Evolutionary conservation across 192 early-diverging fungal species (phyloP).

Genomic region (Phycomyces blakesleeanus): DNA sequence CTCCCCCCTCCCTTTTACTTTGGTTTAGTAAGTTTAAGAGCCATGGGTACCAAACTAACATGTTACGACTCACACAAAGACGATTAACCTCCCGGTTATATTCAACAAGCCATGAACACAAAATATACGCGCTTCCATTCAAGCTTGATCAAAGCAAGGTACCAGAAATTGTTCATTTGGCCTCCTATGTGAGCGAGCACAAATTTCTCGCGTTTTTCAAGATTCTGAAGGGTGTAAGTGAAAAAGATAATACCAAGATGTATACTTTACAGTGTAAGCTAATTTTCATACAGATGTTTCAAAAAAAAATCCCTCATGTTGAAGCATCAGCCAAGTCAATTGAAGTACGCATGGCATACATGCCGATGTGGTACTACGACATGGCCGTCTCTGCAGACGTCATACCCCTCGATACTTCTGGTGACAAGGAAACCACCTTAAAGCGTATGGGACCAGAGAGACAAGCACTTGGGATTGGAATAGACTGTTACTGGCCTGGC

Average conservation of each 20-base stretch:
- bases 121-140: constrained; percentile 34
- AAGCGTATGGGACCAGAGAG: not conserved
- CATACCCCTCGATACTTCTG: not conserved
- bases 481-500: constrained; percentile 33
- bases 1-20: no score
- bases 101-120: constrained; percentile 9
- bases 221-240: constrained; percentile 27
- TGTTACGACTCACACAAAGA: no score
- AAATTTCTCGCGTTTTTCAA: constrained; percentile 27
- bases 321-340: constrained; percentile 14
- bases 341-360: constrained; percentile 25
- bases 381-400: constrained; percentile 16
- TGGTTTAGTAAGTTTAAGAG: no score
- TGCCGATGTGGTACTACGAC: constrained; percentile 36
- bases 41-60: no score
- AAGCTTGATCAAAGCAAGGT: constrained; percentile 27
- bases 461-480: constrained; percentile 14
- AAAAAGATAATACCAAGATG: not conserved
- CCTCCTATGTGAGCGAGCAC: constrained; percentile 23
- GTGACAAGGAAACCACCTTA: not conserved
- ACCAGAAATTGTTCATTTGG: constrained; percentile 10
- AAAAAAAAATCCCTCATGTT: constrained; percentile 15
- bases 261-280: not conserved
- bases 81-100: not conserved
- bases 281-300: constrained; percentile 12